Evolutionary conservation across 2,329 filamentous ascomycete species (phyloP).

Genomic region (Coniosporium uncinatum): DNA sequence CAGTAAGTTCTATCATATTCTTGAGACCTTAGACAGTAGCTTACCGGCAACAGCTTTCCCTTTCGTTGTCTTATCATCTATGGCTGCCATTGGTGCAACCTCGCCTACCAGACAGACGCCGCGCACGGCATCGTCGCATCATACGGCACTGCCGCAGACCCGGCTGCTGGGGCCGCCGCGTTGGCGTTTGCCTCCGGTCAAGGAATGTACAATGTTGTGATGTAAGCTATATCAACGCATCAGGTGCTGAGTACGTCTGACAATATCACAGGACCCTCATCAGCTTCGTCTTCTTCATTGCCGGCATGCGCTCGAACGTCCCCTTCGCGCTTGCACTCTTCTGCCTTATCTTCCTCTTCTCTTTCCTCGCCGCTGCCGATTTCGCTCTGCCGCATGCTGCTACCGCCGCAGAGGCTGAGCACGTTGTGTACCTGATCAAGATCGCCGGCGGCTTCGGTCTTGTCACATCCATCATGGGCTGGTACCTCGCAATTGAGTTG

Average conservation of each 20-base stretch:
- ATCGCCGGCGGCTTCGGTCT: constrained; percentile 18
- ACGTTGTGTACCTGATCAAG: constrained; percentile 12
- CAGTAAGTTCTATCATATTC: constrained; percentile 12
- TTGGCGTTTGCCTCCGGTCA: no score
- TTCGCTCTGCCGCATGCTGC: constrained; percentile 10
- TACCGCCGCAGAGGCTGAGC: constrained; percentile 10
- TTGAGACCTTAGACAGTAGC: no score
- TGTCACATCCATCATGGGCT: constrained; percentile 15
- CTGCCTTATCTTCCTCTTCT: no score
- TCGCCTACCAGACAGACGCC: constrained; percentile 16
- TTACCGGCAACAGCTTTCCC: constrained; percentile 11
- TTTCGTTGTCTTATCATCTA: constrained; percentile 19
- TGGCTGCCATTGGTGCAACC: constrained; percentile 15
- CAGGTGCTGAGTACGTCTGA: no score
- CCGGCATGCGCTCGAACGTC: constrained; percentile 14
- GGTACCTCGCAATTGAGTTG: constrained; percentile 8
- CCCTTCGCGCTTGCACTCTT: constrained; percentile 15
- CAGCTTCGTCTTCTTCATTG: constrained; percentile 16
- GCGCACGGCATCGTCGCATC: constrained; percentile 9
- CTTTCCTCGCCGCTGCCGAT: constrained; percentile 18
- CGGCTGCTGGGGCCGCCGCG: no score
- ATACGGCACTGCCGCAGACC: no score
- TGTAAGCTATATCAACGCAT: no score
- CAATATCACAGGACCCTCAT: constrained; percentile 11
- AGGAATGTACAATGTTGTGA: no score